A percentile compares a stretch with the other conserved stretches of the same genome.
phyloP scores from a whole-genome alignment of 768 basidiomycete genomes.

The Serendipita indica region DNA sequence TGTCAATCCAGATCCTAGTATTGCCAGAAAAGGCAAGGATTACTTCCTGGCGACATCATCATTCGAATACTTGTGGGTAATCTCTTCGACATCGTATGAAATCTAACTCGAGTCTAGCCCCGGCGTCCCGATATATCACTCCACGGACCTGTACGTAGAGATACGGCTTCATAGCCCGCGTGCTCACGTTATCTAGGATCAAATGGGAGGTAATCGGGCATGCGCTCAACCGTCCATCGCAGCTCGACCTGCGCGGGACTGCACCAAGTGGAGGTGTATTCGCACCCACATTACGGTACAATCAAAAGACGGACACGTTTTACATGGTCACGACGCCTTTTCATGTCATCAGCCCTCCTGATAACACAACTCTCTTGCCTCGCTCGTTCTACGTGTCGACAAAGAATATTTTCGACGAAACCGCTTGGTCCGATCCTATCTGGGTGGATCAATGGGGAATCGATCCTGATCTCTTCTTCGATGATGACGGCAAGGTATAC shows the following conservation, averaged over 20 bases:
- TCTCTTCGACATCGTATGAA: too few species aligned
- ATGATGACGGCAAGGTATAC: constrained; percentile 15
- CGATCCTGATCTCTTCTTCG: constrained; percentile 19
- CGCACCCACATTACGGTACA: neutral
- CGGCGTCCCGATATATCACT: constrained; percentile 19
- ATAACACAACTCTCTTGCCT: constrained; percentile 3
- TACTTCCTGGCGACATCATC: constrained; percentile 19
- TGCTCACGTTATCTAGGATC: neutral
- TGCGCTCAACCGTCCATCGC: constrained; percentile 12
- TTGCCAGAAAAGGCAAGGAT: constrained; percentile 14
- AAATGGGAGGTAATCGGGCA: constrained; percentile 17
- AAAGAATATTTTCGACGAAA: constrained; percentile 17
- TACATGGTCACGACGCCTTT: neutral
- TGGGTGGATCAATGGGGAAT: constrained; percentile 16
- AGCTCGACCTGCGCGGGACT: neutral
- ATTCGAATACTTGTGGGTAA: constrained; percentile 17
- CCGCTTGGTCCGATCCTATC: constrained; percentile 15
- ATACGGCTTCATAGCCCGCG: neutral
- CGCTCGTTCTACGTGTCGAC: constrained; percentile 16
- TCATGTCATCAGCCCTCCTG: neutral
- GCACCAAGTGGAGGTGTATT: constrained; percentile 8
- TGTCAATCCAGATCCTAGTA: constrained; percentile 19
- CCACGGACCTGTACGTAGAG: constrained; percentile 13
- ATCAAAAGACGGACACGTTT: neutral
- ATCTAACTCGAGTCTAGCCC: too few species aligned